Evolutionary conservation across 805 yeast genomes (phyloP), one percentile per base, ranked within the genome.

Genomic region (Saturnispora galanensis): DNA sequence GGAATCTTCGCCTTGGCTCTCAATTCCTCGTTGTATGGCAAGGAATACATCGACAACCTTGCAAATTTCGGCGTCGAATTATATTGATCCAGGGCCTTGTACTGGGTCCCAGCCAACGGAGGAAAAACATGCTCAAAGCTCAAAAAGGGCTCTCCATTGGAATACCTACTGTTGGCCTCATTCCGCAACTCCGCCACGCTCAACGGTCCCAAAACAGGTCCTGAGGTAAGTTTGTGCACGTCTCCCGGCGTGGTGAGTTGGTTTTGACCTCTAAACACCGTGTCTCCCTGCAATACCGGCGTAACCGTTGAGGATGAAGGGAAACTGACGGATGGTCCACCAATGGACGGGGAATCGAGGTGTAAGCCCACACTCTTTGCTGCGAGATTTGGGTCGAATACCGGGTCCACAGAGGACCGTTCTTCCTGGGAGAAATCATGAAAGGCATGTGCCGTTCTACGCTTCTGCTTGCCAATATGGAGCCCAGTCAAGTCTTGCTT

Each of bases 111-210:
- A 0, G 95, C 81, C 11, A 78, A 68, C 3, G 97, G 97, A 5
- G 97, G 95, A 10, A 77, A 71, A 1, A 86, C 81, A 56, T 86
- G 78, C 57, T 80, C 78, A 54, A 84, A 79, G 1, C 96, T 83
- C 40, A 73, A 70, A 62, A 85, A 89, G 26, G 26, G 26, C 1
- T 75, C 60, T 38, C 61, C 62, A 50, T 65, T 51, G 52, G 64
- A 52, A 48, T 64, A 63, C 44, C 65, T 62, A 18, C 63, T 54
- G 41, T 62, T 67, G n/a, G 52, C 48, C 17, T 52, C 50, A 43
- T 56, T 50, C 46, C 70, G 52, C 55, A 61, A 57, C 15, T 56
- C 60, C 3, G 67, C 66, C 31, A 69, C 60, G 3, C 70, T 62
- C n/a, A 70, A 64, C n/a, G 51, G 53, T 30, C 54, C 58, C 3